Percentiles rank a stretch among this genome's conserved stretches.
phyloP scores from a whole-genome alignment of 768 basidiomycete genomes.

The Exsudoporus frostii region DNA sequence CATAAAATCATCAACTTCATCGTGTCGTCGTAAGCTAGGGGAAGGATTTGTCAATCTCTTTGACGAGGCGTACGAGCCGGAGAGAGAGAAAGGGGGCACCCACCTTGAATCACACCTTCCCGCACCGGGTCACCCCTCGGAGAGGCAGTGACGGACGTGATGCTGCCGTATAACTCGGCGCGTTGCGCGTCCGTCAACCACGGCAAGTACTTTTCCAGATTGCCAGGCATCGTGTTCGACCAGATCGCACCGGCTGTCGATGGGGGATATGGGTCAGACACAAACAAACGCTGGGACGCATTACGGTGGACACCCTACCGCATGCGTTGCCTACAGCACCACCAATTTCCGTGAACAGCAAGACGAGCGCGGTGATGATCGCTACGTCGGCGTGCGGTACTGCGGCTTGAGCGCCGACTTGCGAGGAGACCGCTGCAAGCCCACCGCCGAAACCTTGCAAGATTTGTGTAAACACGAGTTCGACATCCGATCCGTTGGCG shows the following conservation, averaged over 20 bases:
- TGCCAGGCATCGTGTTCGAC: slow-evolving; percentile 62
- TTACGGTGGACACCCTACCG: slow-evolving; percentile 34
- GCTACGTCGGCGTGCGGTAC: slow-evolving; percentile 66
- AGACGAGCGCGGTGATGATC: slow-evolving; percentile 61
- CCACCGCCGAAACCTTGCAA: slow-evolving; percentile 77
- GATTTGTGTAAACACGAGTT: slow-evolving; percentile 64
- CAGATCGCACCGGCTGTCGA: slow-evolving; percentile 58
- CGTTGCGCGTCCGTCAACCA: slow-evolving; percentile 42
- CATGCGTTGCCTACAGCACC: slow-evolving; percentile 63
- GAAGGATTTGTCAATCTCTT: not conserved
- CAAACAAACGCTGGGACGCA: not conserved
- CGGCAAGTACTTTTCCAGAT: slow-evolving; percentile 55
- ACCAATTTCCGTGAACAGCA: slow-evolving; percentile 69
- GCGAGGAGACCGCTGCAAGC: slow-evolving; percentile 53
- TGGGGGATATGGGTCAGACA: not conserved
- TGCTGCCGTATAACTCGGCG: slow-evolving; percentile 51
- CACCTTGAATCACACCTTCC: slow-evolving; percentile 58
- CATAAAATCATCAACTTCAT: slow-evolving; percentile 56
- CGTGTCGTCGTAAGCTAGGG: slow-evolving; percentile 49
- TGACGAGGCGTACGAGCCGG: not conserved
- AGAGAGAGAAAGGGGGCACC: slow-evolving; percentile 4
- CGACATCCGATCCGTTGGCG: slow-evolving; percentile 49
- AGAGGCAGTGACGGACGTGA: slow-evolving; percentile 47
- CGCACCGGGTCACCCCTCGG: slow-evolving; percentile 56
- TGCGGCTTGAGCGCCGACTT: slow-evolving; percentile 62